These are phyloP conservation scores for Xylaria nigripes DNA, from an alignment of 495 filamentous ascomycete species.

Conservation along the genomic window DNA sequence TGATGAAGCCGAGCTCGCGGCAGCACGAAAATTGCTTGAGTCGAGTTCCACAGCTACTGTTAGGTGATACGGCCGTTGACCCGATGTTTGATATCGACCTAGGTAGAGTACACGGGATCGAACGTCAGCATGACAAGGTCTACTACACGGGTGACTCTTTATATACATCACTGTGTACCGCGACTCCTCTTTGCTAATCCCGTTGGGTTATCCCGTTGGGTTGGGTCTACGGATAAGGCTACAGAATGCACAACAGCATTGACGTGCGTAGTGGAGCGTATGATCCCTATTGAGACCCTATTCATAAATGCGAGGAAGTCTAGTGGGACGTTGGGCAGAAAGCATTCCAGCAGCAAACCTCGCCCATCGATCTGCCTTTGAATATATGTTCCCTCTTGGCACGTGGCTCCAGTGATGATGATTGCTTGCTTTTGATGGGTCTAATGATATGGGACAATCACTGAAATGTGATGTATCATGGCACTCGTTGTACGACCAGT, in stretches of 20 bases:
- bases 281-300: background rate
- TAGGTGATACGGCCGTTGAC: constrained; percentile 22
- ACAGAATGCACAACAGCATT: constrained; percentile 6
- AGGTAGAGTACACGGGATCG: background rate
- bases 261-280: constrained; percentile 3
- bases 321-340: constrained; percentile 26
- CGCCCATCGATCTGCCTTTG: constrained; percentile 2
- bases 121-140: background rate
- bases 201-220: too few species aligned
- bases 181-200: constrained; percentile 1
- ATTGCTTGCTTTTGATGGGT: constrained; percentile 5
- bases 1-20: constrained; percentile 64
- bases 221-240: constrained; percentile 8
- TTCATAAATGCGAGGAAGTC: constrained; percentile 7
- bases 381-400: constrained; percentile 13
- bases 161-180: background rate
- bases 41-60: constrained; percentile 19
- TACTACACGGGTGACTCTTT: background rate
- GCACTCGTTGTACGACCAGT: background rate
- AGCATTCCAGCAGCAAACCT: constrained; percentile 17
- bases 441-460: background rate
- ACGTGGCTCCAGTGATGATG: constrained; percentile 25
- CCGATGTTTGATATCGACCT: background rate
- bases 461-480: background rate
- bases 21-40: constrained; percentile 65